Conservation (phyloP, 345 rosid genomes). For the Turritis glabra region DNA sequence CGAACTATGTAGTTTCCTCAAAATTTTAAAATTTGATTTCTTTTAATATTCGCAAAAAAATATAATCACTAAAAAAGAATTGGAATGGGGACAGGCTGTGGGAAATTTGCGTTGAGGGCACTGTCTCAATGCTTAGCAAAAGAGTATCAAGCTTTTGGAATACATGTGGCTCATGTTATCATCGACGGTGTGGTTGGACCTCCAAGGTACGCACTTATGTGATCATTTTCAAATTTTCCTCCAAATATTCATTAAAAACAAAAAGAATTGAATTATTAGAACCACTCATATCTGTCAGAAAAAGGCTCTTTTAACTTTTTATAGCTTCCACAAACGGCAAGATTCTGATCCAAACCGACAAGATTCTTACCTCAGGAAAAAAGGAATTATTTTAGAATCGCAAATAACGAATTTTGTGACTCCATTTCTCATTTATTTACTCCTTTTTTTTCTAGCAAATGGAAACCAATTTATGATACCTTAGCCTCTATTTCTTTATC, state of each 20-base stretch:
- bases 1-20: constrained; percentile 59
- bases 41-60: background rate
- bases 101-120: constrained; percentile 85
- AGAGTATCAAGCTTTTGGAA: constrained; percentile 77
- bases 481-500: background rate
- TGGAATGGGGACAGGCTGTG: constrained; percentile 59
- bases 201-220: constrained; percentile 48
- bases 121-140: constrained; percentile 81
- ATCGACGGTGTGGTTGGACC: constrained; percentile 81
- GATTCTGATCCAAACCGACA: constrained; percentile 31
- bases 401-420: background rate
- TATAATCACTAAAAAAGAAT: background rate
- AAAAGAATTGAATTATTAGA: background rate
- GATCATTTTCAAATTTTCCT: background rate
- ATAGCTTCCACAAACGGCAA: constrained; percentile 41
- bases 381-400: background rate
- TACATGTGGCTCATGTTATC: constrained; percentile 88
- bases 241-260: background rate
- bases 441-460: background rate
- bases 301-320: constrained; percentile 16
- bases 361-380: constrained; percentile 25
- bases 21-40: background rate
- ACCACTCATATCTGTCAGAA: constrained; percentile 17
- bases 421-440: background rate
- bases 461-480: constrained; percentile 2